Conservation (phyloP, 1,139 yeast genomes). For the Pichia sp. region DNA sequence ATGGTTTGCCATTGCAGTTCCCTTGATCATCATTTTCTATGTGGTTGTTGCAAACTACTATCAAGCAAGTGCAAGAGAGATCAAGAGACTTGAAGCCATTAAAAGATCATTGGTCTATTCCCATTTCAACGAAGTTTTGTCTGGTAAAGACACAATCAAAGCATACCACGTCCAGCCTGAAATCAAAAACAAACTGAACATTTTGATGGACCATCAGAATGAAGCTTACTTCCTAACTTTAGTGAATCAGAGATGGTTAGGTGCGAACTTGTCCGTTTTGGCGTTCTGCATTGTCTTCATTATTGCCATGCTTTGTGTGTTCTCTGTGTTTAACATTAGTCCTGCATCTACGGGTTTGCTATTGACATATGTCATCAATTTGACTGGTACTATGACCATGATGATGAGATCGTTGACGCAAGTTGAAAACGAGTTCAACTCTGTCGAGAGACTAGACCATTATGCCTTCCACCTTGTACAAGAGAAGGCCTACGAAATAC, state of each 20-base stretch:
- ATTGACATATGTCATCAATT: constrained; percentile 52
- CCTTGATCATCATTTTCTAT: constrained; percentile 46
- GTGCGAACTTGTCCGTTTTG: constrained; percentile 56
- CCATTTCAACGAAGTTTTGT: constrained; percentile 70
- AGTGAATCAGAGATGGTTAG: constrained; percentile 78
- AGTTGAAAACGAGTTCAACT: constrained; percentile 51
- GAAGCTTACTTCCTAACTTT: constrained; percentile 65
- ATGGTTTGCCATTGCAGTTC: constrained; percentile 58
- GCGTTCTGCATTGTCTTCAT: constrained; percentile 48
- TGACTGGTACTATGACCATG: constrained; percentile 47
- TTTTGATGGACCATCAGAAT: constrained; percentile 57
- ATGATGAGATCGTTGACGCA: constrained; percentile 49
- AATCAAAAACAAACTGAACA: constrained; percentile 49
- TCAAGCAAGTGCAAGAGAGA: constrained; percentile 69
- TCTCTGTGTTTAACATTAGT: constrained; percentile 55
- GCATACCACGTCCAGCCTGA: constrained; percentile 44
- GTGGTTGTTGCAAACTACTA: constrained; percentile 56
- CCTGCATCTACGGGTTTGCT: constrained; percentile 72
- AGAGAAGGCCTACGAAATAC: constrained; percentile 54
- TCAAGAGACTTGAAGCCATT: constrained; percentile 76
- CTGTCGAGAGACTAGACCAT: constrained; percentile 46
- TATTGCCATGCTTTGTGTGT: constrained; percentile 57
- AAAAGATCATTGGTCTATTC: constrained; percentile 74
- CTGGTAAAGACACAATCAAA: constrained; percentile 68
- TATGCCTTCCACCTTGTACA: constrained; percentile 54